Conservation (phyloP, 2,329 filamentous ascomycete genomes). For the Fusarium acutatum region DNA sequence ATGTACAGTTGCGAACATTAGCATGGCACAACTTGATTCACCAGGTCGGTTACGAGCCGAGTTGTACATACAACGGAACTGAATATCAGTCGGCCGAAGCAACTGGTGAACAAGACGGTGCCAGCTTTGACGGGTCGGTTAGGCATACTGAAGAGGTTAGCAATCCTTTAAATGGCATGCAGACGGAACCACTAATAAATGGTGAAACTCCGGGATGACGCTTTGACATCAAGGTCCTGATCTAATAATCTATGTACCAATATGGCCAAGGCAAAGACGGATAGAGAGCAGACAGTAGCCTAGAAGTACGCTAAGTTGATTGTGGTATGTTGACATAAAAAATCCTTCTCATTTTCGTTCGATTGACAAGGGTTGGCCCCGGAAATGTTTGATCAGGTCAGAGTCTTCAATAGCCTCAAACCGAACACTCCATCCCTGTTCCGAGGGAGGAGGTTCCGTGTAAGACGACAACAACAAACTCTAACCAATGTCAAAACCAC, state of each 20-base stretch:
- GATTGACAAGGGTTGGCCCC: slow-evolving; percentile 4
- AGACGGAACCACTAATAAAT: slow-evolving; percentile 35
- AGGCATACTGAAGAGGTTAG: not conserved
- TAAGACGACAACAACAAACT: not conserved
- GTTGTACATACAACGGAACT: not conserved
- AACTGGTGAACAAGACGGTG: not conserved
- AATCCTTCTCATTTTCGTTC: not conserved
- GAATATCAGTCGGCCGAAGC: slow-evolving; percentile 3
- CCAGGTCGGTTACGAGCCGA: slow-evolving; percentile 19
- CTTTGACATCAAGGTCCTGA: slow-evolving; percentile 29
- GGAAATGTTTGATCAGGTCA: slow-evolving; percentile 12
- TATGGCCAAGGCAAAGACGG: slow-evolving; percentile 12
- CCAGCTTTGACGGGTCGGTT: slow-evolving; percentile 3
- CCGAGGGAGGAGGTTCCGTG: not conserved
- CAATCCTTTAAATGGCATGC: not conserved
- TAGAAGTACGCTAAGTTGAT: slow-evolving; percentile 2
- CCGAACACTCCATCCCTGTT: not conserved
- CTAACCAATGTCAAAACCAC: not conserved
- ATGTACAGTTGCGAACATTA: not conserved
- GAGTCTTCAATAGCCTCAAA: slow-evolving; percentile 17
- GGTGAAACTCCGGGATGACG: slow-evolving; percentile 38
- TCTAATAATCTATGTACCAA: not conserved
- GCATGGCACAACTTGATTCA: not conserved
- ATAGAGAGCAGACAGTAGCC: slow-evolving; percentile 13
- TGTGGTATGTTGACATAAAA: not conserved